Evolutionary conservation across 257 asterid species (phyloP), one percentile per base, ranked within the genome.

Genomic region (Solanum sejunctum): DNA sequence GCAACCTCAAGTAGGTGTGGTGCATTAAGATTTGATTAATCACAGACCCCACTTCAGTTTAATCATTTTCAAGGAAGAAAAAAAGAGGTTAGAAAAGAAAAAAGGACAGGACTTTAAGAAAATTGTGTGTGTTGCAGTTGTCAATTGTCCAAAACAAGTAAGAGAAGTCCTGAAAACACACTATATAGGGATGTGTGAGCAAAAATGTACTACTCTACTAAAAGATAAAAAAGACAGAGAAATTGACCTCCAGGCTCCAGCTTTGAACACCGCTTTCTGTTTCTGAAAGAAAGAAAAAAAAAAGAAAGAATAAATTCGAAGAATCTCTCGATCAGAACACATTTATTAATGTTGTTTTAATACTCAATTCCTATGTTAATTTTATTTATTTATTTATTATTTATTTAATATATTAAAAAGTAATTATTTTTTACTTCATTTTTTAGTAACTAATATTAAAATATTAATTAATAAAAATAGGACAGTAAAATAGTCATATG

Each of bases 31-130:
- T 83, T 57, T 57, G n/a, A 49, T 83, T 64, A 83, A 43, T 63
- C 61, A 51, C 63, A 82, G 89, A 87, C 81, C 81, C 89, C 88
- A 75, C 86, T 56, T 55, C 86, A 55, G 36, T 71, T 71, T 64
- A 67, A 45, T 15, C 23, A 45, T 55, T 26, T 78, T 61, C 84
- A 56, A 81, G 11, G 39, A 3, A 45, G 10, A 58, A 45, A 39
- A 32, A 11, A 51, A 18, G 12, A 4, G 6, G 41, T 36, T 36
- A 58, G 32, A 39, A 67, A 52, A 18, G n/a, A 64, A 39, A 71
- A 80, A 84, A 41, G 4, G 36, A 13, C 21, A 70, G 83, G 9
- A 81, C 54, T 56, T 80, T 26, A 80, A 17, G 54, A 75, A 78
- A 17, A 52, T 43, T 23, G 16, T 55, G 43, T 49, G 56, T 56